Evolutionary conservation across 345 rosid genomes (phyloP).

Genomic region (Eucalyptus regnans): DNA sequence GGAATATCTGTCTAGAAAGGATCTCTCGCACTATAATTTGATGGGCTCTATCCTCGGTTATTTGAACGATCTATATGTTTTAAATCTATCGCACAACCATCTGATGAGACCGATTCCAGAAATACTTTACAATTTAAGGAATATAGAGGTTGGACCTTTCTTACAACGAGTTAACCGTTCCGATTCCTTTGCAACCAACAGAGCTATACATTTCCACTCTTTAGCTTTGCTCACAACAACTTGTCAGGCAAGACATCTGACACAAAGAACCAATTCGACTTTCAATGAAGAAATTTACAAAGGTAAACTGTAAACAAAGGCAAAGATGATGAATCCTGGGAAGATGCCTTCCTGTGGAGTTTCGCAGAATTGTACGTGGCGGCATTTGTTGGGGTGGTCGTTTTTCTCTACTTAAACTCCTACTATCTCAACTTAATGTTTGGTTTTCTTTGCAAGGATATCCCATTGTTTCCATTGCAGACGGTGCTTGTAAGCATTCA

Average conservation of each 20-base stretch:
- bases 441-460: neutral
- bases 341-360: neutral
- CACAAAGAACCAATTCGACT: neutral
- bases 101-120: conserved; percentile 3
- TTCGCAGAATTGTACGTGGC: neutral
- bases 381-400: neutral
- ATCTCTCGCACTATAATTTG: neutral
- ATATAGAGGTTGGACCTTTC: conserved; percentile 18
- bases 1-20: neutral
- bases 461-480: neutral
- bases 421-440: neutral
- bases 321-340: neutral
- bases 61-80: neutral
- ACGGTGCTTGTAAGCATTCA: neutral
- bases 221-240: neutral
- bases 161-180: neutral
- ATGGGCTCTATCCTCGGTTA: neutral
- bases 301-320: too few species aligned
- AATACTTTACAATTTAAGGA: conserved; percentile 3
- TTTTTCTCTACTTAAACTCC: neutral
- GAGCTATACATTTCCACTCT: neutral
- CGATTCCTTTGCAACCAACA: conserved; percentile 1
- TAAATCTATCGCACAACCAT: neutral
- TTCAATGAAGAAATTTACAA: neutral
- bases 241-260: neutral